Base-by-base conservation (phyloP, 306 rosid species). In the Cucumis melo region DNA sequence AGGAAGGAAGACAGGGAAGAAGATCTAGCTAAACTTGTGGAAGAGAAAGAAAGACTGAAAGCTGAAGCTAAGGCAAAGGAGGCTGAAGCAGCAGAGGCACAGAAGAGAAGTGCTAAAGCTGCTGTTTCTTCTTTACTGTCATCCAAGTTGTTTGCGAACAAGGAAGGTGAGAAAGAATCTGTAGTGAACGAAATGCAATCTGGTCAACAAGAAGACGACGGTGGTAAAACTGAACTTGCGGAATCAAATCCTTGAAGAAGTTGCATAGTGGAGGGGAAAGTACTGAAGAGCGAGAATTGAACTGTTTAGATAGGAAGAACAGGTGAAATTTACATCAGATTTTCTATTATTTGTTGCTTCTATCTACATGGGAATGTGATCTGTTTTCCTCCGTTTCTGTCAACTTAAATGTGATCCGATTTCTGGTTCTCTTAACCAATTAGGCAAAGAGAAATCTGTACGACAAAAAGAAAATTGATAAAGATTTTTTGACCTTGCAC, bases 11-110 rank as follows among this genome's bases (percentile, higher is more conserved):
- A 92, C 78, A 88, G 93, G 74, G 99, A 92, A 77, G 99, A 85
- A 17, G 96, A 94, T 3, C 79, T 94, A 85, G 79, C 76, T 36
- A 91, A 92, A 80, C 81, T 92, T 73, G 90, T 92, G 86, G 99
- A 94, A 82, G 99, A 90, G 87, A 94, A 94, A 83, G 97, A 90
- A 78, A 88, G 96, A 84, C 83, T 75, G 88, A 92, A 88, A 82
- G 97, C 99, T 53, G 99, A 94, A 82, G 93, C 93, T 0, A 94
- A 94, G 90, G 99, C 99, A 2, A 92, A 89, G 89, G 99, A 92
- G 81, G 81, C 65, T 13, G 99, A 92, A 85, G 99, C 91, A 1
- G 97, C 97, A 0, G 99, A 94, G 84, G 95, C 97, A 57, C 95
- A 96, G 58, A 94, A 90, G 81, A 89, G 88, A 84, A 86, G 92